A percentile compares a stretch with the other conserved stretches of the same genome.
phyloP scores from a whole-genome alignment of 1,284 basidiomycete species.

The Marasmius fiardii region DNA sequence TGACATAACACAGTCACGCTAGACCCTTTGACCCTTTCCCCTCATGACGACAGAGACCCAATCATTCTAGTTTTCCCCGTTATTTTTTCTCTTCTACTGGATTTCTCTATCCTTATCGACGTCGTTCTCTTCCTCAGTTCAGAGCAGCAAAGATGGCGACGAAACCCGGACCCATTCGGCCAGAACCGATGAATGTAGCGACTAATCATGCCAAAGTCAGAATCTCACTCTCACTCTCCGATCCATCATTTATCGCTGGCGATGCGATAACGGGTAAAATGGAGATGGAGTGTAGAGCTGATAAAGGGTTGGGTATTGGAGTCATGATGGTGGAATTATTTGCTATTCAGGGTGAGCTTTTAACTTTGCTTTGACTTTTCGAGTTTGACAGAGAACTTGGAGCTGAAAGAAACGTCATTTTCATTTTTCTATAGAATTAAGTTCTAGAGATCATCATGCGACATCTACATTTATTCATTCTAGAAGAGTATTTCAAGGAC shows the following conservation, averaged over 20 bases:
- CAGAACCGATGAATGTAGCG: constrained; percentile 76
- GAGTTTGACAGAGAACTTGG: neutral
- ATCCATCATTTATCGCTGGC: constrained; percentile 61
- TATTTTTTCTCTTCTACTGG: neutral
- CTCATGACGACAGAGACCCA: neutral
- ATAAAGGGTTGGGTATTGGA: constrained; percentile 67
- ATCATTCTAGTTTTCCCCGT: neutral
- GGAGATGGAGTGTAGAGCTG: constrained; percentile 72
- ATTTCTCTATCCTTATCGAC: neutral
- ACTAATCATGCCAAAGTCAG: constrained; percentile 72
- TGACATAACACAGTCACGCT: too few relatives aligned
- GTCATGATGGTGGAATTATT: constrained; percentile 73
- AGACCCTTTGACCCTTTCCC: neutral
- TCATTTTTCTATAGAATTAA: constrained; percentile 50
- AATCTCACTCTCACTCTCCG: constrained; percentile 54
- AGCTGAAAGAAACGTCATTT: neutral
- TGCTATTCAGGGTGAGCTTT: constrained; percentile 61
- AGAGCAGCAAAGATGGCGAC: neutral
- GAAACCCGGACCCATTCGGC: constrained; percentile 15
- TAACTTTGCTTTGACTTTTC: too few relatives aligned
- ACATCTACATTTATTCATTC: constrained; percentile 70
- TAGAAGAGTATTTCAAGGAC: constrained; percentile 70
- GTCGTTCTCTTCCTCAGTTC: neutral
- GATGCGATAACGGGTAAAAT: constrained; percentile 65
- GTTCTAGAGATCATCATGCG: constrained; percentile 72